Evolutionary conservation across 2,329 filamentous ascomycete species (phyloP).

Genomic region (Colletotrichum scovillei): DNA sequence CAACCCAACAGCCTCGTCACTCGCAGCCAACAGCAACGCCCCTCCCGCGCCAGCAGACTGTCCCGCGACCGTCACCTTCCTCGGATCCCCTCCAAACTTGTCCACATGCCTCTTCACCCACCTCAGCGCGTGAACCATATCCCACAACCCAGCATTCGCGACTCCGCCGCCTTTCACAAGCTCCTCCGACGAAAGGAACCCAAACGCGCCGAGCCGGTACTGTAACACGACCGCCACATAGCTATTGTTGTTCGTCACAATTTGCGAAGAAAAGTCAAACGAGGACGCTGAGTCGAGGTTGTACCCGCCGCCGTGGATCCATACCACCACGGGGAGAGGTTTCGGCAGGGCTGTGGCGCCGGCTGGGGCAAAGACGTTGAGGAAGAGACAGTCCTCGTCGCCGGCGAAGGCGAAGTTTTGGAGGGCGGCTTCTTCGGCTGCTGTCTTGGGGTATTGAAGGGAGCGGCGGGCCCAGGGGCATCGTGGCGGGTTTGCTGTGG

Average conservation of each 20-base stretch:
- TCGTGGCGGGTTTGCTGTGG: conserved; percentile 6
- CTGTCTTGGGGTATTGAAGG: conserved; percentile 2
- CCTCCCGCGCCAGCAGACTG: conserved; percentile 22
- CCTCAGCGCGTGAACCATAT: conserved; percentile 20
- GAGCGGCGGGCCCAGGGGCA: conserved; percentile 20
- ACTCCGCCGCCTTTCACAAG: conserved; percentile 23
- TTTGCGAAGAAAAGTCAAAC: conserved; percentile 11
- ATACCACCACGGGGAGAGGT: conserved; percentile 28
- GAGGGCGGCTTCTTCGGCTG: conserved; percentile 1
- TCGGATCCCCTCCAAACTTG: conserved; percentile 36
- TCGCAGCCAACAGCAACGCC: not conserved
- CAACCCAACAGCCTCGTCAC: conserved; percentile 1
- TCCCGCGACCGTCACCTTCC: conserved; percentile 12
- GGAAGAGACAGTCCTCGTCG: not conserved
- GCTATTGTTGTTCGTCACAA: conserved; percentile 17
- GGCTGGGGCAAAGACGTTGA: not conserved
- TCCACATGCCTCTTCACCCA: conserved; percentile 37
- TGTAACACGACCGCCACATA: conserved; percentile 23
- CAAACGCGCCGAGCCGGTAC: conserved; percentile 31
- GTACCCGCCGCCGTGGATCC: conserved; percentile 37
- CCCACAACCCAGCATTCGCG: conserved; percentile 36
- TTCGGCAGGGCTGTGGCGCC: not conserved
- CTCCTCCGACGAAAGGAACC: conserved; percentile 33
- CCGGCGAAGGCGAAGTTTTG: not conserved
- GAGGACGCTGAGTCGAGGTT: conserved; percentile 10